Conservation (phyloP, 257 asterid species). For the Penstemon barbatus region DNA sequence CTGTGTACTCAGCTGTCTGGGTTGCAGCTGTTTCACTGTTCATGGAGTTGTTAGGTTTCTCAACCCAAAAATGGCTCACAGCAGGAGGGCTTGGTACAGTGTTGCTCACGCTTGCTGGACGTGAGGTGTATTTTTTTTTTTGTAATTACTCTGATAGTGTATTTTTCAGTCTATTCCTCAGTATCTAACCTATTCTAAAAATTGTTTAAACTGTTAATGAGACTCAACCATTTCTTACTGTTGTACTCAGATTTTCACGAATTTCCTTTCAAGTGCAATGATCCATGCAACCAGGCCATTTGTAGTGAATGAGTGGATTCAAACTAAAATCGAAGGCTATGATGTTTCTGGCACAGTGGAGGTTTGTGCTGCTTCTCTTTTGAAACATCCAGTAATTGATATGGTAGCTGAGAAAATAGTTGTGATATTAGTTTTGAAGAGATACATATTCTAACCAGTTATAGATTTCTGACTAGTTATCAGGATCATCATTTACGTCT, state of each 20-base stretch:
- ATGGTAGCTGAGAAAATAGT: no score
- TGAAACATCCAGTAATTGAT: slow-evolving; percentile 13
- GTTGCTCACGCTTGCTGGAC: slow-evolving; percentile 96
- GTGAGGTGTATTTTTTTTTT: slow-evolving; percentile 60
- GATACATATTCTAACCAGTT: not conserved
- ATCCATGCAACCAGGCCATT: slow-evolving; percentile 94
- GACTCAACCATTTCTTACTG: slow-evolving; percentile 3
- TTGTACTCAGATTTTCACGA: slow-evolving; percentile 78
- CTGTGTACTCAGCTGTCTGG: slow-evolving; percentile 93
- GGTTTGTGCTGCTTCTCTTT: slow-evolving; percentile 46
- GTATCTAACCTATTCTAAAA: slow-evolving; percentile 1
- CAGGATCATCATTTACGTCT: not conserved
- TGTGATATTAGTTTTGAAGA: not conserved
- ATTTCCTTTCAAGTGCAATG: slow-evolving; percentile 97
- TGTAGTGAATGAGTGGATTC: slow-evolving; percentile 92
- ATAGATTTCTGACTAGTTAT: not conserved
- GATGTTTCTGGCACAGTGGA: slow-evolving; percentile 99
- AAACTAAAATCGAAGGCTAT: slow-evolving; percentile 92
- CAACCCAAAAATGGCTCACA: slow-evolving; percentile 96
- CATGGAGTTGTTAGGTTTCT: slow-evolving; percentile 97
- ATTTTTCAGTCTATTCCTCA: slow-evolving; percentile 10
- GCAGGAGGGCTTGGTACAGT: slow-evolving; percentile 99
- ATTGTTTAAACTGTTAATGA: slow-evolving; percentile 15
- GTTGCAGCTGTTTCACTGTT: slow-evolving; percentile 91
- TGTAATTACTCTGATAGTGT: not conserved